These are phyloP conservation scores for Coelastrella sp. DNA, from an alignment of 139 green algal genomes.

Conservation along the genomic window DNA sequence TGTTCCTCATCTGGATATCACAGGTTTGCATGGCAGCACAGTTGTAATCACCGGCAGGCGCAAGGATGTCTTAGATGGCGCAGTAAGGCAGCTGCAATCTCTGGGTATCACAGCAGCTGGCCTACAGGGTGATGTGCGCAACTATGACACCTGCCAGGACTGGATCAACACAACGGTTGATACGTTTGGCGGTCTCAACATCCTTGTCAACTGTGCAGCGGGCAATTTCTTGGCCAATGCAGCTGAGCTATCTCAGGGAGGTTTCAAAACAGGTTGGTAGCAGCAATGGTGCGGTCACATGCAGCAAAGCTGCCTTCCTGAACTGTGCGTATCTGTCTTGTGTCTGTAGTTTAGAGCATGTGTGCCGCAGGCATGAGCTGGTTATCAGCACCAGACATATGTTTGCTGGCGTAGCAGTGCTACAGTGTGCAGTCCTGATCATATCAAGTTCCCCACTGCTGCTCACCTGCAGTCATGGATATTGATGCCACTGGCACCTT, in stretches of 20 bases:
- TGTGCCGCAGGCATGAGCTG: too few relatives aligned
- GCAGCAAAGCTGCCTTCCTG: too few relatives aligned
- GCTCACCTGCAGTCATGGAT: conserved; percentile 85
- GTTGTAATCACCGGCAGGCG: conserved; percentile 85
- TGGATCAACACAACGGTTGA: conserved; percentile 61
- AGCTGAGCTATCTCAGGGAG: conserved; percentile 87
- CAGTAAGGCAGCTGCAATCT: conserved; percentile 58
- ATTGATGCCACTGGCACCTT: conserved; percentile 97
- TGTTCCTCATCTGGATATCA: not conserved
- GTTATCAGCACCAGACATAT: too few relatives aligned
- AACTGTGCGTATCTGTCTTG: too few relatives aligned
- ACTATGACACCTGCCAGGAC: conserved; percentile 72
- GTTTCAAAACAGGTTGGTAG: conserved; percentile 84
- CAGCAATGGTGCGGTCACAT: not conserved
- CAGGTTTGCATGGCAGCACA: conserved; percentile 86
- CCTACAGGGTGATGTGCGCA: conserved; percentile 90
- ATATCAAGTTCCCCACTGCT: not conserved
- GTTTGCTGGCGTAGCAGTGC: too few relatives aligned
- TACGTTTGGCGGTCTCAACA: conserved; percentile 77
- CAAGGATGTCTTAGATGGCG: conserved; percentile 75
- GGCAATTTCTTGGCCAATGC: conserved; percentile 89
- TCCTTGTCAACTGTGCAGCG: conserved; percentile 97
- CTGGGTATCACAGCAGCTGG: conserved; percentile 72
- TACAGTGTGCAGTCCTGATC: not conserved
- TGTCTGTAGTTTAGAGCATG: too few relatives aligned